Percentiles rank a stretch among this genome's conserved stretches.
Conservation (phyloP, 23 red algal genomes). For the Gracilaria caudata region DNA sequence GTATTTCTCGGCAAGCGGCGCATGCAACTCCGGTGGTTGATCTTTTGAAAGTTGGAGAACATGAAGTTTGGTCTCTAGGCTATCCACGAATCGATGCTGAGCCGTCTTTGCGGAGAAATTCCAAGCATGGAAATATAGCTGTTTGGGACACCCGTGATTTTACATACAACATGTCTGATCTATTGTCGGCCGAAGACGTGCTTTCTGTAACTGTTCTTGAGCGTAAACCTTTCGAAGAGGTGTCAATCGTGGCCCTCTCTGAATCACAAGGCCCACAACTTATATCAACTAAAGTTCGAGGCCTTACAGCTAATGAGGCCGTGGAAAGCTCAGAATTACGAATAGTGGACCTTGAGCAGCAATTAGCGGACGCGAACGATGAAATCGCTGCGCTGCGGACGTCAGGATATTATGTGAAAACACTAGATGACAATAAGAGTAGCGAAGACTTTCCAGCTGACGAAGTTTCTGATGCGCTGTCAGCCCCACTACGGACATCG, state of each 20-base stretch:
- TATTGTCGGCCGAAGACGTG: constrained; percentile 12
- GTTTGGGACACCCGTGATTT: constrained; percentile 44
- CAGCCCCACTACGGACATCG: not conserved
- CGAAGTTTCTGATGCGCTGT: not conserved
- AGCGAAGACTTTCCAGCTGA: constrained; percentile 27
- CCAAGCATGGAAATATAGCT: constrained; percentile 27
- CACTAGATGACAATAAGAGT: not conserved
- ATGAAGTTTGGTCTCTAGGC: constrained; percentile 56
- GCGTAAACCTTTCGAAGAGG: constrained; percentile 30
- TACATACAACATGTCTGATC: constrained; percentile 29
- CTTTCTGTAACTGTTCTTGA: constrained; percentile 39
- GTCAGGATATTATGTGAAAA: constrained; percentile 21
- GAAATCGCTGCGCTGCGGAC: constrained; percentile 1
- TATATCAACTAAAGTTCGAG: constrained; percentile 4
- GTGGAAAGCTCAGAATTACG: constrained; percentile 11
- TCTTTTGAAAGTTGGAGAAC: constrained; percentile 48
- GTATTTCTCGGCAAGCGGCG: constrained; percentile 1
- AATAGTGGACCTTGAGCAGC: constrained; percentile 41
- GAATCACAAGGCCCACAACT: constrained; percentile 33
- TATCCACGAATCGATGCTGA: not conserved
- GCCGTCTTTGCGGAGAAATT: not conserved
- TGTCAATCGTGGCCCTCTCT: constrained; percentile 34
- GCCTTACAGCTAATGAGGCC: constrained; percentile 21
- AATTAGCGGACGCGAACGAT: constrained; percentile 43
- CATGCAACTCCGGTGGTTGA: constrained; percentile 33